Conservation (phyloP, 768 basidiomycete species). For the Mycena chlorophos region DNA sequence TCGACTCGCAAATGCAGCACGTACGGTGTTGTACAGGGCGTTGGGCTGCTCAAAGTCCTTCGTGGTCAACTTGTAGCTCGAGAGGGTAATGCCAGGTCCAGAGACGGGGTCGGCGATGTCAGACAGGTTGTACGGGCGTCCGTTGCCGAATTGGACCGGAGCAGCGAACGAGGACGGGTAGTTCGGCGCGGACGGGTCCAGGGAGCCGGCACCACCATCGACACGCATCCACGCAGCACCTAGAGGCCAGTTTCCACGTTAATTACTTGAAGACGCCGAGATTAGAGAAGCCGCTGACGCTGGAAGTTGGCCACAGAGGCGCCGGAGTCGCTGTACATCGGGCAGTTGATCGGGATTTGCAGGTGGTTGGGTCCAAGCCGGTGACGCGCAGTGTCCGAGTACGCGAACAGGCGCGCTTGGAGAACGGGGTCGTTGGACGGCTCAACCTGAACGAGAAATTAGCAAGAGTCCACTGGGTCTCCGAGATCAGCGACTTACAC, state of each 20-base stretch:
- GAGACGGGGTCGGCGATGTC: slow-evolving; percentile 15
- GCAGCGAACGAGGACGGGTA: slow-evolving; percentile 21
- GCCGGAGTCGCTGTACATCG: neutral
- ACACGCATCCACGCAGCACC: slow-evolving; percentile 21
- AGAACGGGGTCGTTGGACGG: slow-evolving; percentile 23
- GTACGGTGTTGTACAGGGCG: slow-evolving; percentile 5
- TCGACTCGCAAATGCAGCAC: neutral
- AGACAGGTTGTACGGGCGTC: slow-evolving; percentile 19
- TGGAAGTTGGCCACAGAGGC: slow-evolving; percentile 14
- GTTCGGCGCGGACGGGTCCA: slow-evolving; percentile 14
- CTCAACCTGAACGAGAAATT: slow-evolving; percentile 19
- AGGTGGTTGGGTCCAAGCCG: slow-evolving; percentile 21
- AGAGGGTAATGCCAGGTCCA: neutral
- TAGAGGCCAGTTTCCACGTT: neutral
- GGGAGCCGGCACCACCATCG: slow-evolving; percentile 16
- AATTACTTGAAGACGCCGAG: neutral
- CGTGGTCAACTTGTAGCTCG: slow-evolving; percentile 8
- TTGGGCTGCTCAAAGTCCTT: slow-evolving; percentile 20
- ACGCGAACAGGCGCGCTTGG: slow-evolving; percentile 19
- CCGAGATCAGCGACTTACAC: neutral
- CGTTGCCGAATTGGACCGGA: slow-evolving; percentile 3
- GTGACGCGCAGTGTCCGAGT: slow-evolving; percentile 13
- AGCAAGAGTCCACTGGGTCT: too few species aligned
- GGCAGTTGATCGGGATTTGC: slow-evolving; percentile 20
- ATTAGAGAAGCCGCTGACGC: slow-evolving; percentile 5